Percentiles rank a stretch among this genome's conserved stretches.
phyloP scores from a whole-genome alignment of 768 basidiomycete genomes.

The Pleurotus salmoneostramineus region DNA sequence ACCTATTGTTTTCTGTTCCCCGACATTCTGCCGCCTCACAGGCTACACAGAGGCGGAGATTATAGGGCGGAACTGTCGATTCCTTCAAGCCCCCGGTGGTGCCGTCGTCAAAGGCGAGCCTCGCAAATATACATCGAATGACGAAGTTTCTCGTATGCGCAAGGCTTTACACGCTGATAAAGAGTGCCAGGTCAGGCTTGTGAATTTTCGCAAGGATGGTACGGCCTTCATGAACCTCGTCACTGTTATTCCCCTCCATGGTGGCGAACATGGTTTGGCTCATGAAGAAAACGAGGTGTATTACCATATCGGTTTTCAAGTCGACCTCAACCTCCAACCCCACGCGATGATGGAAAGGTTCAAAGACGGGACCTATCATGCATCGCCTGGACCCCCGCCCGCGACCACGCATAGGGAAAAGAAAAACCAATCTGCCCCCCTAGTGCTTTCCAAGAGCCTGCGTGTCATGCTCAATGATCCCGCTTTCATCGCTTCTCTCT shows the following conservation, averaged over 20 bases:
- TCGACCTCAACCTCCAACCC: slow-evolving; percentile 87
- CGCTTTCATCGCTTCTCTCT: slow-evolving; percentile 43
- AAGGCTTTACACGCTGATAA: slow-evolving; percentile 67
- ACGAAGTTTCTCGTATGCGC: slow-evolving; percentile 59
- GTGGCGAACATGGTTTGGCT: slow-evolving; percentile 42
- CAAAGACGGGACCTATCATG: slow-evolving; percentile 72
- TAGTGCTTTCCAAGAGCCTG: slow-evolving; percentile 50
- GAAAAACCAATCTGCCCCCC: slow-evolving; percentile 23
- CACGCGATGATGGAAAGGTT: slow-evolving; percentile 78
- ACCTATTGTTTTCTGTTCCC: slow-evolving; percentile 90
- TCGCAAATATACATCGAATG: slow-evolving; percentile 57
- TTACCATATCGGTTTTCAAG: slow-evolving; percentile 94
- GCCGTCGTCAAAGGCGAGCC: slow-evolving; percentile 28
- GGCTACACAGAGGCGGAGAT: slow-evolving; percentile 76
- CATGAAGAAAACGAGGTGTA: slow-evolving; percentile 69
- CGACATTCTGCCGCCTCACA: slow-evolving; percentile 74
- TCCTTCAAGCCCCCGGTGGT: slow-evolving; percentile 77
- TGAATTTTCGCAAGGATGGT: slow-evolving; percentile 88
- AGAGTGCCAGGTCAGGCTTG: slow-evolving; percentile 83
- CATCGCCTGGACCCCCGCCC: slow-evolving; percentile 10
- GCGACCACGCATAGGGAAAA: slow-evolving; percentile 21
- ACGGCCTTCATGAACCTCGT: slow-evolving; percentile 89
- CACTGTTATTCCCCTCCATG: slow-evolving; percentile 82
- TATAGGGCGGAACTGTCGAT: slow-evolving; percentile 87
- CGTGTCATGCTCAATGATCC: slow-evolving; percentile 41